phyloP scores from a whole-genome alignment of 192 early-diverging fungal species.

The Rhizophagus sp. region DNA sequence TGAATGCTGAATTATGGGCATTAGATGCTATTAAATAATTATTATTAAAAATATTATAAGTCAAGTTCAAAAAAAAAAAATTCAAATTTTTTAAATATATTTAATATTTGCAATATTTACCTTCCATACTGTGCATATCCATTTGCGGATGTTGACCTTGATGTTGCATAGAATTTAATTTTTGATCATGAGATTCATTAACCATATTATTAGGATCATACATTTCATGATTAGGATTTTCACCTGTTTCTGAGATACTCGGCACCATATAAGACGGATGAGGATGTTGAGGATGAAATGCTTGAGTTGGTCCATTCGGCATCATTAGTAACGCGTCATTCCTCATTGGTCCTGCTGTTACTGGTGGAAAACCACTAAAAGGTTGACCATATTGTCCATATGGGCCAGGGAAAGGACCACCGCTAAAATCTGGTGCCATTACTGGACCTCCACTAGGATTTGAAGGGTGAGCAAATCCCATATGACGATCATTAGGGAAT shows the following conservation, averaged over 20 bases:
- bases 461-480: conserved; percentile 17
- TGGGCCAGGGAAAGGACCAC: conserved; percentile 20
- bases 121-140: conserved; percentile 33
- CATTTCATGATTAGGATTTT: conserved; percentile 39
- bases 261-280: conserved; percentile 44
- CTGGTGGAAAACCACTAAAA: conserved; percentile 19
- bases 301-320: conserved; percentile 25
- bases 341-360: conserved; percentile 1
- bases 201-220: conserved; percentile 28
- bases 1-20: conserved; percentile 29
- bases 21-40: not conserved
- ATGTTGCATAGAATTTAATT: not conserved
- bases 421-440: conserved; percentile 30
- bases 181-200: conserved; percentile 25
- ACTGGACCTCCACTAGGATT: conserved; percentile 29
- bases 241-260: conserved; percentile 41
- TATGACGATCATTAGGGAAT: conserved; percentile 30
- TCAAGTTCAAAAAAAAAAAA: too few species aligned
- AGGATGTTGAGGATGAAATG: conserved; percentile 32
- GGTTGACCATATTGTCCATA: conserved; percentile 24
- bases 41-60: too few species aligned
- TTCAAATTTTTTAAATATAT: too few species aligned
- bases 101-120: not conserved
- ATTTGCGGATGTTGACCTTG: conserved; percentile 27
- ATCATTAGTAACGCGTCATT: conserved; percentile 26